These are phyloP conservation scores for Fusarium sublunatum DNA, from an alignment of 2,329 filamentous ascomycete species.

Conservation along the genomic window DNA sequence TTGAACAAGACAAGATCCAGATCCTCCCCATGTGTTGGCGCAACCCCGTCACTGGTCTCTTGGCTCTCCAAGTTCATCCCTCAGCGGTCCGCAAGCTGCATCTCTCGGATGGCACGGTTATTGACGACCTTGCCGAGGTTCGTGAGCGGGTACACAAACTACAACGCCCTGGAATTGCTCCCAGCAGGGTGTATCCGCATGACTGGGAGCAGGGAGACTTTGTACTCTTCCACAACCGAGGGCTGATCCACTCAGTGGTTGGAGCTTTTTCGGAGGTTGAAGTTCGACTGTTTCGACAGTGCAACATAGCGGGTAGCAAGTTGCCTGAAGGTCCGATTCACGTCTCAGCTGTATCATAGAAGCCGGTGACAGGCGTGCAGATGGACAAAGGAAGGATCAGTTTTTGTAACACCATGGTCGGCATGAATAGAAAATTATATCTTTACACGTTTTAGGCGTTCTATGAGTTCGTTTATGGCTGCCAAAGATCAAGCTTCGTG, in stretches of 20 bases:
- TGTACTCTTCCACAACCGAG: conserved; percentile 83
- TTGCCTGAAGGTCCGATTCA: conserved; percentile 62
- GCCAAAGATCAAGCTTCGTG: too few species aligned
- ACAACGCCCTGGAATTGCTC: conserved; percentile 78
- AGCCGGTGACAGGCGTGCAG: too few species aligned
- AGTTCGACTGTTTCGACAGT: conserved; percentile 80
- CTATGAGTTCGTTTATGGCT: too few species aligned
- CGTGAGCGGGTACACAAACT: conserved; percentile 75
- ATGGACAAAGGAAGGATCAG: too few species aligned
- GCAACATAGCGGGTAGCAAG: conserved; percentile 77
- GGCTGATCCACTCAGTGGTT: conserved; percentile 79
- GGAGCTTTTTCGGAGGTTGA: conserved; percentile 80
- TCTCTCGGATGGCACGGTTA: conserved; percentile 70
- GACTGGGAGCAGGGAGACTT: conserved; percentile 83
- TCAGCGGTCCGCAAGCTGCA: conserved; percentile 77
- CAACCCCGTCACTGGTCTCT: conserved; percentile 75
- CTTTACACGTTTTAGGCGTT: too few species aligned
- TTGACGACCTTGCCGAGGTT: conserved; percentile 75
- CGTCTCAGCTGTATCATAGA: conserved; percentile 5
- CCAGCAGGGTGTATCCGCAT: conserved; percentile 75
- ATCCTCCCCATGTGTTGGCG: conserved; percentile 81
- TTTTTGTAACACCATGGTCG: too few species aligned
- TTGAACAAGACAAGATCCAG: conserved; percentile 75
- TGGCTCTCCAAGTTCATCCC: conserved; percentile 80
- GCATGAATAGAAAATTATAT: too few species aligned